phyloP scores from a whole-genome alignment of 345 rosid genomes.

The Trapa incisa region DNA sequence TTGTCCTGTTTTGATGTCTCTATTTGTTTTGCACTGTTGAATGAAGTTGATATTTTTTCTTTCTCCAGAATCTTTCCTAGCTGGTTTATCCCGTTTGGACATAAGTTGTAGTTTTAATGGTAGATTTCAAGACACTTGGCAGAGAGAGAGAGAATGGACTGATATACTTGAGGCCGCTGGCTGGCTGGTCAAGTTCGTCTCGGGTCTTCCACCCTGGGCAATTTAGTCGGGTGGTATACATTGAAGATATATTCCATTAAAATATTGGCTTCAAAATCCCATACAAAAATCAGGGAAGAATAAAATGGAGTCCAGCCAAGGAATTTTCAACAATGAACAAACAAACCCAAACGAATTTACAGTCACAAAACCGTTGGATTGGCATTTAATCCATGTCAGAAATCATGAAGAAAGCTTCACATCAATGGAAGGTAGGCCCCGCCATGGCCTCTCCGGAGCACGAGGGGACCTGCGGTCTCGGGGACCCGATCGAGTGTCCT shows the following conservation, averaged over 20 bases:
- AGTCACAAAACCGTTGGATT: not conserved
- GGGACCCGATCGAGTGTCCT: slow-evolving; percentile 68
- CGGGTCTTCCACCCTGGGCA: too few relatives aligned
- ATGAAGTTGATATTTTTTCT: too few relatives aligned
- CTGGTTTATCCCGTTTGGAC: too few relatives aligned
- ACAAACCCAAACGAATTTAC: slow-evolving; percentile 2
- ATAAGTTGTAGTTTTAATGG: too few relatives aligned
- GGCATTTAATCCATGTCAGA: not conserved
- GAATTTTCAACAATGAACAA: not conserved
- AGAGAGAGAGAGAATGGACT: too few relatives aligned
- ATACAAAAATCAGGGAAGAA: not conserved
- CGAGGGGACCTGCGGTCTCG: slow-evolving; percentile 61
- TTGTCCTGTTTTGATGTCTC: too few relatives aligned
- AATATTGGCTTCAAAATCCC: not conserved
- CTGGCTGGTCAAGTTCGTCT: too few relatives aligned
- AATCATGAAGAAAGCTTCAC: slow-evolving; percentile 24
- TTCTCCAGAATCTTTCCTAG: too few relatives aligned
- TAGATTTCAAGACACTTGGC: too few relatives aligned
- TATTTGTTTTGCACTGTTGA: too few relatives aligned
- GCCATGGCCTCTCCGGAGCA: slow-evolving; percentile 81
- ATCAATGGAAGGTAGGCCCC: slow-evolving; percentile 91
- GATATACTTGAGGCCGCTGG: too few relatives aligned
- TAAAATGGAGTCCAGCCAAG: not conserved
- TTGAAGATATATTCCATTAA: not conserved
- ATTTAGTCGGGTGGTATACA: too few relatives aligned